Percentiles rank a stretch among this genome's conserved stretches.
Conservation (phyloP, 345 rosid species). For the Eucalyptus marginata region DNA sequence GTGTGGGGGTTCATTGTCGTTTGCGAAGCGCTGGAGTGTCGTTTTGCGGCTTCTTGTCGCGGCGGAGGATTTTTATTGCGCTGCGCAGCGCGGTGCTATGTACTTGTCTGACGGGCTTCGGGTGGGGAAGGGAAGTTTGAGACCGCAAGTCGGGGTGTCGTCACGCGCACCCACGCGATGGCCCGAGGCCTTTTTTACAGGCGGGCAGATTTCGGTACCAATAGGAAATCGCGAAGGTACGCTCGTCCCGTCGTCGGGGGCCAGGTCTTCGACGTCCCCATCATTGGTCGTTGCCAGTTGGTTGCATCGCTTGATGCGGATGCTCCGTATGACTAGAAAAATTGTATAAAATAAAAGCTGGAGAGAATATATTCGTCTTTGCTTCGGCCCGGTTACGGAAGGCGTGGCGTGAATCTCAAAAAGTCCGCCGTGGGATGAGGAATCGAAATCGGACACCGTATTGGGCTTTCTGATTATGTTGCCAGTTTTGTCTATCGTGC, state of each 20-base stretch:
- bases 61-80: not conserved
- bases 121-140: not conserved
- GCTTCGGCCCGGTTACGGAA: not conserved
- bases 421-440: not conserved
- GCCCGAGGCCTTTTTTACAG: not conserved
- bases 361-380: not conserved
- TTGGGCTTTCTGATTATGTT: not conserved
- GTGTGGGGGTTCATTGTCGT: not conserved
- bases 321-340: not conserved
- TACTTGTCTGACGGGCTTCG: not conserved
- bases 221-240: not conserved
- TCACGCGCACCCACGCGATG: not conserved
- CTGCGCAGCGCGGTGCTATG: not conserved
- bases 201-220: not conserved
- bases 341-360: not conserved
- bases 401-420: not conserved
- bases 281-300: not conserved
- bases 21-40: not conserved
- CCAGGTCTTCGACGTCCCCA: not conserved
- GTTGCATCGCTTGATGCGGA: not conserved
- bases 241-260: not conserved
- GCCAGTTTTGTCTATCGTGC: not conserved
- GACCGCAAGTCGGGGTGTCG: not conserved
- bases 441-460: not conserved
- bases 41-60: not conserved